Base-by-base conservation (phyloP, 2,329 filamentous ascomycete species). In the Exophiala viscosa region DNA sequence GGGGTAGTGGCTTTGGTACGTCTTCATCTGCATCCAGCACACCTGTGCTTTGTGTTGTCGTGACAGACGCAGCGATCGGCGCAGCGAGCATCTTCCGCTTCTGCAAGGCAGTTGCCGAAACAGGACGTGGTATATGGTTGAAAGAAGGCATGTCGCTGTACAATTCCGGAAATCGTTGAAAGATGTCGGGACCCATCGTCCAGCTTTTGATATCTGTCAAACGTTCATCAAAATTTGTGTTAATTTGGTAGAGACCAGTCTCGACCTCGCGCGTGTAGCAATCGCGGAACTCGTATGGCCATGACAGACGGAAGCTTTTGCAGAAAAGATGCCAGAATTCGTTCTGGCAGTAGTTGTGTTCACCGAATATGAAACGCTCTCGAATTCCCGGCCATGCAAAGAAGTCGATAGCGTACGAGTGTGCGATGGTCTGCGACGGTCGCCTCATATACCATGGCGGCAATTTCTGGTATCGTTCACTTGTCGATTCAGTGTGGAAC, bases 311-410 rank as follows among this genome's bases (percentile, higher is more conserved):
- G 7, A 62, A 34, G 38, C 44, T 55, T 8, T 18, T 45, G 52
- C 49, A 51, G 43, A 60, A 61, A 4, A 57, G 17, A 14, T 47
- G 28, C 58, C 58, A 61, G 48, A 62, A 62, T 6, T 54, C 57
- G 35, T 61, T 61, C 17, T 41, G 51, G 43, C 60, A 62, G 33
- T 62, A 62, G 32, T 58, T 54, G 44, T 62, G 60, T 42, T 61
- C 56, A 38, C 45, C 46, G 48, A 60, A 59, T 41, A 62, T 57
- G 34, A 61, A 62, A 15, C 57, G 58, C 41, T 62, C 59, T 14
- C 60, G 54, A 2, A 62, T n/a, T 15, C 60, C 60, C 11, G 60
- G 60, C 60, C 58, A 62, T 31, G 58, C 54, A 35, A 61, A 60
- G 42, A 50, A 62, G 42, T 62, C 59, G 15, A 59, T 61, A 1